A percentile compares a stretch with the other conserved stretches of the same genome.
Evolutionary conservation across 2,329 filamentous ascomycete genomes (phyloP).

Genomic region (Aspergillus intermedius): DNA sequence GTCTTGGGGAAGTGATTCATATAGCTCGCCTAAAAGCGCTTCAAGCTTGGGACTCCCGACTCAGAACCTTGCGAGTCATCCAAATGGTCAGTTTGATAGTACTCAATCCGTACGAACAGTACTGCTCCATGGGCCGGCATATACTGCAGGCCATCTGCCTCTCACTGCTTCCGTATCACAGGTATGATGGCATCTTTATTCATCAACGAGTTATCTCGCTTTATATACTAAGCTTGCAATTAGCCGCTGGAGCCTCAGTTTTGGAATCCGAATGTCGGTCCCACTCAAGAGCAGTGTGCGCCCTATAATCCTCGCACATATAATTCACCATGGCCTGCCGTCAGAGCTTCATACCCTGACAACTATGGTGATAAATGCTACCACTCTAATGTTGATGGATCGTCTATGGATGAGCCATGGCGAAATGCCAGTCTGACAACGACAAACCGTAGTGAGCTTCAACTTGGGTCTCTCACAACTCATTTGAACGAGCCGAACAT

Average conservation of each 20-base stretch:
- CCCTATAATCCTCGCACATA: no score
- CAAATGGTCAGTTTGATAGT: background rate
- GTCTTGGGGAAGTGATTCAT: background rate
- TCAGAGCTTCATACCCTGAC: no score
- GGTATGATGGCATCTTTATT: background rate
- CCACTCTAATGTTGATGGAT: slow-evolving; percentile 11
- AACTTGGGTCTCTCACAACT: slow-evolving; percentile 44
- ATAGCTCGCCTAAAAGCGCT: background rate
- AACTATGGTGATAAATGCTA: no score
- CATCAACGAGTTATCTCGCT: background rate
- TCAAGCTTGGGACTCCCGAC: background rate
- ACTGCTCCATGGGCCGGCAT: background rate
- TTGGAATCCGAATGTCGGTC: no score
- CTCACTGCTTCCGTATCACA: background rate
- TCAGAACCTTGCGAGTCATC: background rate
- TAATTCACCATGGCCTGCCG: no score
- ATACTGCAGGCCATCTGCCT: background rate
- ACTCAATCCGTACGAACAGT: background rate
- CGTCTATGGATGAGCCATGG: slow-evolving; percentile 29
- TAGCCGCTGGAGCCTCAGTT: no score
- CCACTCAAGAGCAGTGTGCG: no score
- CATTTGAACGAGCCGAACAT: slow-evolving; percentile 43
- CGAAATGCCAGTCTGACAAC: slow-evolving; percentile 36
- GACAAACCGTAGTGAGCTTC: slow-evolving; percentile 41
- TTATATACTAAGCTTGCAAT: background rate